Evolutionary conservation across 2,329 filamentous ascomycete genomes (phyloP).

Genomic region (Claviceps maximensis): DNA sequence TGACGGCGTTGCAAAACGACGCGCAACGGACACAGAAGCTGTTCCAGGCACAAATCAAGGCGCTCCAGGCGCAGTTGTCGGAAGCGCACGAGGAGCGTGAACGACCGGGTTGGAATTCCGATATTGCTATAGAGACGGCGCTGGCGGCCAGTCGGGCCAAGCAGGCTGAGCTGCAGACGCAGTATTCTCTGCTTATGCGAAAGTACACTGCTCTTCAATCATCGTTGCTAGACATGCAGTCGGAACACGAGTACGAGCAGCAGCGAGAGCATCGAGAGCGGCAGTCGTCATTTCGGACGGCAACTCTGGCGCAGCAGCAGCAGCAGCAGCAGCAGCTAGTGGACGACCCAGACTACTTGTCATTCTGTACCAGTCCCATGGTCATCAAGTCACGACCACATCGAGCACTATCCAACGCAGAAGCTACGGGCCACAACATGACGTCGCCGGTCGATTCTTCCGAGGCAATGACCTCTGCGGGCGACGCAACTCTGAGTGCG

Average conservation of each 20-base stretch:
- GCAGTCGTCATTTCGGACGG: neutral
- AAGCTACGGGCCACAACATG: conserved; percentile 29
- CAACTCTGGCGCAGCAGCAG: neutral
- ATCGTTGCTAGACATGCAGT: conserved; percentile 33
- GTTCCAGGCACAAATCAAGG: conserved; percentile 36
- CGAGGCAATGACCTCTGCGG: conserved; percentile 8
- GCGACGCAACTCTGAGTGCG: neutral
- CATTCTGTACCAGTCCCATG: conserved; percentile 25
- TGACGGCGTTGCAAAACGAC: conserved; percentile 38
- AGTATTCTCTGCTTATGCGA: conserved; percentile 33
- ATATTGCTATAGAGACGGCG: conserved; percentile 28
- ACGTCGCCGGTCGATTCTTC: conserved; percentile 27
- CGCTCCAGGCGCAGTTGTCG: conserved; percentile 31
- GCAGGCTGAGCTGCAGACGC: conserved; percentile 40
- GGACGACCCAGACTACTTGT: conserved; percentile 21
- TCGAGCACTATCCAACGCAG: conserved; percentile 31
- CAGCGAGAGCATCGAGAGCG: neutral
- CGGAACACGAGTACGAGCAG: conserved; percentile 11
- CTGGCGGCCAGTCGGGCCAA: conserved; percentile 39
- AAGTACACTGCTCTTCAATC: conserved; percentile 41
- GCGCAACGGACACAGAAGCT: conserved; percentile 27
- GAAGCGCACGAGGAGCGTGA: conserved; percentile 20
- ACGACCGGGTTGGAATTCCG: conserved; percentile 15
- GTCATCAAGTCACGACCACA: conserved; percentile 24
- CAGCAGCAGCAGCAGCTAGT: neutral